A percentile compares a stretch with the other conserved stretches of the same genome.
Conservation (phyloP, 1,284 basidiomycete genomes). For the Psilocybe mexicana region DNA sequence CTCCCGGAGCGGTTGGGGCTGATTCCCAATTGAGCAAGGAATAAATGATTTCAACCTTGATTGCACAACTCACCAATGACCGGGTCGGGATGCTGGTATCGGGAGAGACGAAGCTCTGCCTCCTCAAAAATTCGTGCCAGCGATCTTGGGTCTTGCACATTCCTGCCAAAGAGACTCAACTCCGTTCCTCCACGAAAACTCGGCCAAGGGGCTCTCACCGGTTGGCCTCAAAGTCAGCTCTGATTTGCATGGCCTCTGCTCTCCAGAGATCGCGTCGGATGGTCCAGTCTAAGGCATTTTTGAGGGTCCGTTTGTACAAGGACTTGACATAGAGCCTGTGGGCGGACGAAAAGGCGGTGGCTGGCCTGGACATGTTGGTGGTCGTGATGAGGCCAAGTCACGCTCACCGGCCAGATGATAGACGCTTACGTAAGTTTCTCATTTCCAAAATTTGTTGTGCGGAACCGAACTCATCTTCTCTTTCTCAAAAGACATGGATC, state of each 20-base stretch:
- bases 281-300: slow-evolving; percentile 88
- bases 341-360: slow-evolving; percentile 66
- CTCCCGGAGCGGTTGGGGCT: slow-evolving; percentile 81
- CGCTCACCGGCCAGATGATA: slow-evolving; percentile 3
- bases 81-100: slow-evolving; percentile 83
- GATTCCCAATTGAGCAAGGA: slow-evolving; percentile 17
- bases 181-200: slow-evolving; percentile 5
- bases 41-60: slow-evolving; percentile 8
- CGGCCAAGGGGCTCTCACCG: slow-evolving; percentile 52
- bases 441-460: slow-evolving; percentile 15
- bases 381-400: slow-evolving; percentile 16
- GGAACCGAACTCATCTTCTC: slow-evolving; percentile 7
- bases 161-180: slow-evolving; percentile 43
- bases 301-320: slow-evolving; percentile 85
- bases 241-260: slow-evolving; percentile 77
- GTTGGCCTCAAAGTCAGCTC: slow-evolving; percentile 92
- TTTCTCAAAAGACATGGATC: slow-evolving; percentile 53
- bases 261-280: slow-evolving; percentile 87
- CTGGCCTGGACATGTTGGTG: slow-evolving; percentile 43
- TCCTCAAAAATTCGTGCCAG: slow-evolving; percentile 79
- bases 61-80: slow-evolving; percentile 69
- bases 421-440: slow-evolving; percentile 18
- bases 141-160: slow-evolving; percentile 86
- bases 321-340: slow-evolving; percentile 90
- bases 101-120: slow-evolving; percentile 77